Evolutionary conservation across 2,329 filamentous ascomycete species (phyloP).

Genomic region (Tolypocladium amazonense): DNA sequence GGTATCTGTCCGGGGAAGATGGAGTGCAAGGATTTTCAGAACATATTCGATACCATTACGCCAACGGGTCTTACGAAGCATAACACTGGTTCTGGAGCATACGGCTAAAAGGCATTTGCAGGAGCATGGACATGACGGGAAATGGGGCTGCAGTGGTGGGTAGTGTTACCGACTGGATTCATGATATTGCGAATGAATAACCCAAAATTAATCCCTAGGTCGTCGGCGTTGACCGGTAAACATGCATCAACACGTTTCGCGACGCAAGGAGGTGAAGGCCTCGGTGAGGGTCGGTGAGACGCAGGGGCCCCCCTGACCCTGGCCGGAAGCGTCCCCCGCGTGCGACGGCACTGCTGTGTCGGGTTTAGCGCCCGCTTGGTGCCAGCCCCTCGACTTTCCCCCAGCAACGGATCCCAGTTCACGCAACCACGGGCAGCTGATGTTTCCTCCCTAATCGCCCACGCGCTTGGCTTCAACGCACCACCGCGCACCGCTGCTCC

Average conservation of each 20-base stretch:
- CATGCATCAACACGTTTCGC: background rate
- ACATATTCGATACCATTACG: background rate
- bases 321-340: background rate
- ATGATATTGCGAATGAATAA: background rate
- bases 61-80: background rate
- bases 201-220: background rate
- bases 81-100: background rate
- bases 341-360: background rate
- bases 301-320: background rate
- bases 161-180: background rate
- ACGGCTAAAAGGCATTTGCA: background rate
- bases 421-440: background rate
- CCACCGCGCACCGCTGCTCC: background rate
- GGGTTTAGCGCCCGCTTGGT: background rate
- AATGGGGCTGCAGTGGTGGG: background rate
- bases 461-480: background rate
- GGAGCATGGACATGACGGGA: background rate
- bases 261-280: background rate
- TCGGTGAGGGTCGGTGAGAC: background rate
- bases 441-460: background rate
- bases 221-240: too few relatives aligned
- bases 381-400: conserved; percentile 1
- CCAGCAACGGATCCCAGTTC: background rate
- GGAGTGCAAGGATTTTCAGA: background rate
- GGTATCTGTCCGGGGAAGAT: background rate